phyloP scores from a whole-genome alignment of 805 yeast genomes.

The Starmerella kuoi region DNA sequence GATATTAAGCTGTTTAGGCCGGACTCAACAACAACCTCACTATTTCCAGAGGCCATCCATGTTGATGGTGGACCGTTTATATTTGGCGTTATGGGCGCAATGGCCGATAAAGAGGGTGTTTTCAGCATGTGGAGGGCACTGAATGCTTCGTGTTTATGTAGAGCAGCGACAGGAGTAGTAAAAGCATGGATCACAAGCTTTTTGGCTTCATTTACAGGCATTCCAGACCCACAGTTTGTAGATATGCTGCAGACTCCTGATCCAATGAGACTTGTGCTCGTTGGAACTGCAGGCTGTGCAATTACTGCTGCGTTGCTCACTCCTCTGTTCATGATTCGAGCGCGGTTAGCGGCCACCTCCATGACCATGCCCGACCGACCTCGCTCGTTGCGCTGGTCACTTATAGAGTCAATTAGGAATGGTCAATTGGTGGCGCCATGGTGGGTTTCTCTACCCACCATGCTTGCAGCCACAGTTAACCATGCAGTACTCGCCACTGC shows the following conservation, averaged over 20 bases:
- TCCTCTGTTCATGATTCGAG: slow-evolving; percentile 72
- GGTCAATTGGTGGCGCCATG: slow-evolving; percentile 44
- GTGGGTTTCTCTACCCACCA: slow-evolving; percentile 52
- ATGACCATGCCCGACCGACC: slow-evolving; percentile 33
- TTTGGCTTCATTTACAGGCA: slow-evolving; percentile 61
- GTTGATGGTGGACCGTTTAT: slow-evolving; percentile 26
- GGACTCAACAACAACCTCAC: neutral
- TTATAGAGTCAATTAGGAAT: slow-evolving; percentile 34
- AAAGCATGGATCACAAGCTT: slow-evolving; percentile 91
- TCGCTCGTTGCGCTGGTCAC: slow-evolving; percentile 60
- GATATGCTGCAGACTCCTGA: slow-evolving; percentile 68
- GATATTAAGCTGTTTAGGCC: slow-evolving; percentile 12
- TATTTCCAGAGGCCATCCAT: slow-evolving; percentile 14
- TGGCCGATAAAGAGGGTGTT: slow-evolving; percentile 57
- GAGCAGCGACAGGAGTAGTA: slow-evolving; percentile 59
- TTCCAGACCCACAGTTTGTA: slow-evolving; percentile 81
- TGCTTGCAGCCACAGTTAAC: slow-evolving; percentile 49
- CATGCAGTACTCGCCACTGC: slow-evolving; percentile 53
- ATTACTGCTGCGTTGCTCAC: slow-evolving; percentile 59
- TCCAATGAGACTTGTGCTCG: slow-evolving; percentile 51
- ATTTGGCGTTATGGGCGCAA: slow-evolving; percentile 31
- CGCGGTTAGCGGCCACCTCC: slow-evolving; percentile 61
- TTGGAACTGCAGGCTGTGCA: slow-evolving; percentile 60
- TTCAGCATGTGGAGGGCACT: slow-evolving; percentile 55
- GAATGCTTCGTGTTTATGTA: slow-evolving; percentile 65